phyloP scores from a whole-genome alignment of 2,329 filamentous ascomycete species.

The Rhynchosporium agropyri region DNA sequence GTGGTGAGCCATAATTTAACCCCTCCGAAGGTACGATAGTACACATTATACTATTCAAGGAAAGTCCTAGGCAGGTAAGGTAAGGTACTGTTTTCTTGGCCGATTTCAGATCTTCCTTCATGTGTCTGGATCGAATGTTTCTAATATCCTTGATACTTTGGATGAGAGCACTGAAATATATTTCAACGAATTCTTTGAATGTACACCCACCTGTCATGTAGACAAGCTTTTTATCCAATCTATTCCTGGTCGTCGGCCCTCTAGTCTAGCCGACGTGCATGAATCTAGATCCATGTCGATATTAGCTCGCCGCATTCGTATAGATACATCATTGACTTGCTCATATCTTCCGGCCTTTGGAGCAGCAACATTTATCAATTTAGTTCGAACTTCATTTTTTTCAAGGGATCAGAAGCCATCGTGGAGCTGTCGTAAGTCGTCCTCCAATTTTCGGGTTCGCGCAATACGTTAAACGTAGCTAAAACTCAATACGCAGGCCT shows the following conservation, averaged over 20 bases:
- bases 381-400: neutral
- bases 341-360: neutral
- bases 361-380: neutral
- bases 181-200: too few relatives aligned
- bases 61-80: too few relatives aligned
- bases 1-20: too few relatives aligned
- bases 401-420: neutral
- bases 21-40: too few relatives aligned
- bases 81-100: too few relatives aligned
- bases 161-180: too few relatives aligned
- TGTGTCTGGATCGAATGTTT: too few relatives aligned
- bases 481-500: neutral
- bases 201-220: too few relatives aligned
- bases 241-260: conserved; percentile 2
- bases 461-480: neutral
- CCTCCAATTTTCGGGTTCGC: neutral
- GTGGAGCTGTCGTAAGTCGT: conserved; percentile 5
- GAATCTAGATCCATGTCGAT: neutral
- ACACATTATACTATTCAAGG: too few relatives aligned
- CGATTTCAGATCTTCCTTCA: too few relatives aligned
- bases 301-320: neutral
- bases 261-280: neutral
- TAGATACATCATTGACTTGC: conserved; percentile 1
- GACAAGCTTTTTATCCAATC: neutral
- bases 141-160: too few relatives aligned